phyloP scores from a whole-genome alignment of 306 rosid genomes.

The Cicer chorassanicum region DNA sequence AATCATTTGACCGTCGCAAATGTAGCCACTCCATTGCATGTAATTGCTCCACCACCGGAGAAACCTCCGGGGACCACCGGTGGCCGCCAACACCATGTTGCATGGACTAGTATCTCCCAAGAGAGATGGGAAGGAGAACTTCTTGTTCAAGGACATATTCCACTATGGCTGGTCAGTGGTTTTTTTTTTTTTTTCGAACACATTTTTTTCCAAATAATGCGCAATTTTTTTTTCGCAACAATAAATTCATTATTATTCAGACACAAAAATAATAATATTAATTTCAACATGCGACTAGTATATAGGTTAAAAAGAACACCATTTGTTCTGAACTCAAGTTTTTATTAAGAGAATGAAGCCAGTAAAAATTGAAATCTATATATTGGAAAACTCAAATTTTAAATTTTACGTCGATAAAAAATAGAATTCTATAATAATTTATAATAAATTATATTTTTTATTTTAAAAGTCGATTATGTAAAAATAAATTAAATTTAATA shows the following conservation, averaged over 20 bases:
- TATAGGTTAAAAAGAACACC: neutral
- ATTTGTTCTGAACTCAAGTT: neutral
- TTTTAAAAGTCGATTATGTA: no score
- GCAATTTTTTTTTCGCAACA: no score
- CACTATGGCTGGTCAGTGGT: slow-evolving; percentile 74
- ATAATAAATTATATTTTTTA: no score
- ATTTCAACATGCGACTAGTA: neutral
- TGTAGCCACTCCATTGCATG: slow-evolving; percentile 58
- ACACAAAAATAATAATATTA: no score
- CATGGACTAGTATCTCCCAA: slow-evolving; percentile 90
- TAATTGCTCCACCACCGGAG: slow-evolving; percentile 47
- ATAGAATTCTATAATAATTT: no score
- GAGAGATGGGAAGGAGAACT: slow-evolving; percentile 96
- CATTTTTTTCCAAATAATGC: neutral
- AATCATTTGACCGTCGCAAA: slow-evolving; percentile 48
- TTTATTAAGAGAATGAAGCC: neutral
- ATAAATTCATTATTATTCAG: no score
- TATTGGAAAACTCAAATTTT: no score
- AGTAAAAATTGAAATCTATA: slow-evolving; percentile 3
- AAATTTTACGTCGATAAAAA: no score
- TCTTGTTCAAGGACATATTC: slow-evolving; percentile 73
- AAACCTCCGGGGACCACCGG: slow-evolving; percentile 18
- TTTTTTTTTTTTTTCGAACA: neutral
- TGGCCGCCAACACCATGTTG: slow-evolving; percentile 60
- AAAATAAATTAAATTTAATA: no score